phyloP scores from a whole-genome alignment of 352 stramenopile species.

The Globisporangium nunn region DNA sequence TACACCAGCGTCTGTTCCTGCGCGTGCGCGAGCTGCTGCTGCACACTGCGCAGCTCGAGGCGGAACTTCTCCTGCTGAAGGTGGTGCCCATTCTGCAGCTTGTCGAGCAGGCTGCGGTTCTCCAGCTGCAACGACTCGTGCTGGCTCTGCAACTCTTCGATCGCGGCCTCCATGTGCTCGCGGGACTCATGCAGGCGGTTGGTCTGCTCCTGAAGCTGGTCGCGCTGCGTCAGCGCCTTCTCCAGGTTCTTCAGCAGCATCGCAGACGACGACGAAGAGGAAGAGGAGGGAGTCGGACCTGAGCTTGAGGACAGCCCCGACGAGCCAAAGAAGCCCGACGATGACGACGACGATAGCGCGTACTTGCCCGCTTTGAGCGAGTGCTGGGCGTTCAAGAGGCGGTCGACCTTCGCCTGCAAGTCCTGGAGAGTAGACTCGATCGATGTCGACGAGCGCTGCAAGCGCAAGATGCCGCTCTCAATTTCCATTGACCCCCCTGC shows the following conservation, averaged over 20 bases:
- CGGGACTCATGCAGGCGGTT: conserved; percentile 39
- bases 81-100: conserved; percentile 55
- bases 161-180: conserved; percentile 38
- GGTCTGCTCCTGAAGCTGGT: conserved; percentile 55
- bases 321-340: conserved; percentile 8
- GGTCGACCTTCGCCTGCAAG: conserved; percentile 76
- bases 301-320: conserved; percentile 22
- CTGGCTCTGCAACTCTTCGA: conserved; percentile 55
- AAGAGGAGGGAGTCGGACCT: conserved; percentile 7
- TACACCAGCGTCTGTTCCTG: conserved; percentile 68
- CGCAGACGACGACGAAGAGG: conserved; percentile 20
- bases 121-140: conserved; percentile 58
- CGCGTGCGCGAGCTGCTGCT: conserved; percentile 54
- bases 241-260: conserved; percentile 70
- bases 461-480: conserved; percentile 56
- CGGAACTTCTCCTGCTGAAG: conserved; percentile 70
- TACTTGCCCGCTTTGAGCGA: conserved; percentile 44
- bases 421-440: conserved; percentile 71
- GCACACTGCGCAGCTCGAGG: conserved; percentile 46
- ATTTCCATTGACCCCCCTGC: conserved; percentile 26
- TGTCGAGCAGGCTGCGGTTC: conserved; percentile 62
- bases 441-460: conserved; percentile 71
- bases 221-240: conserved; percentile 57
- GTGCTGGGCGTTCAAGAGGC: conserved; percentile 51
- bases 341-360: conserved; percentile 2